These are phyloP conservation scores for Logfia minima DNA, from an alignment of 129 eudicot species.

Conservation along the genomic window DNA sequence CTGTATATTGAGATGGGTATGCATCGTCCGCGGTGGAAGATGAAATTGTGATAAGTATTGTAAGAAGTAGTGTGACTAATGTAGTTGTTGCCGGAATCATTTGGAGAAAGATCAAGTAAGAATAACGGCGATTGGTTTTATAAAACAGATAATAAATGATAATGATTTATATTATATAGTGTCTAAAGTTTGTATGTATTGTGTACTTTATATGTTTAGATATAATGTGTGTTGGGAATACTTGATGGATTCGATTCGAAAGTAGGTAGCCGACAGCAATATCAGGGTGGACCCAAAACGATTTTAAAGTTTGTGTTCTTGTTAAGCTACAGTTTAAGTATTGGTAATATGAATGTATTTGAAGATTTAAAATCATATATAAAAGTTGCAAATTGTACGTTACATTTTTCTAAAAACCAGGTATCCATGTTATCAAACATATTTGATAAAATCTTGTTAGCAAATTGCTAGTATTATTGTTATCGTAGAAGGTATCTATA, in stretches of 20 bases:
- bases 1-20: conserved; percentile 26
- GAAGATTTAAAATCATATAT: too few species aligned
- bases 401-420: too few species aligned
- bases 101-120: conserved; percentile 4
- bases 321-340: too few species aligned
- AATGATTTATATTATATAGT: too few species aligned
- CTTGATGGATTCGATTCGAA: not conserved
- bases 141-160: not conserved
- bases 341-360: too few species aligned
- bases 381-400: too few species aligned
- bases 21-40: conserved; percentile 18
- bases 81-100: conserved; percentile 1
- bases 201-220: not conserved
- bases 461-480: too few species aligned
- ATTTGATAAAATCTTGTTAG: too few species aligned
- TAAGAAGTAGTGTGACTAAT: conserved; percentile 1
- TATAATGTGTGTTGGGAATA: not conserved
- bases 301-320: too few species aligned
- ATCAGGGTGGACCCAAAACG: too few species aligned
- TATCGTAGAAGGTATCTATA: too few species aligned
- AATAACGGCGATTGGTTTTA: conserved; percentile 21
- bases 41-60: conserved; percentile 2
- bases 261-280: not conserved
- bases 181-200: not conserved
- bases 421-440: too few species aligned